Conservation (phyloP, 1,139 yeast species). For the Pichia kudriavzevii region DNA sequence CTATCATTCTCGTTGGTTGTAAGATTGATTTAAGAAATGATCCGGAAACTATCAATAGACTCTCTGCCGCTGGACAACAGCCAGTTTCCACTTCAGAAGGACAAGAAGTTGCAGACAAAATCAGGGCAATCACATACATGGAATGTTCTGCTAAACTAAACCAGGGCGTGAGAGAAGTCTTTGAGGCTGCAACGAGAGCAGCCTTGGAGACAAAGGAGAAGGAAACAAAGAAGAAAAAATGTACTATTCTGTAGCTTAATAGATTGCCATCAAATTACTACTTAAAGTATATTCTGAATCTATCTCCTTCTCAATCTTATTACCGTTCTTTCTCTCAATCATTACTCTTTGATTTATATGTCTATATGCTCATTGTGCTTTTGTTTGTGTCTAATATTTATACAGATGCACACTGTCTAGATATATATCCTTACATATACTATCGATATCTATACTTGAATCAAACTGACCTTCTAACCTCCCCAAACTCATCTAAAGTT, state of each 20-base stretch:
- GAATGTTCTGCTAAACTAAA: conserved; percentile 95
- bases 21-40: conserved; percentile 87
- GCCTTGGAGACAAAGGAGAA: conserved; percentile 61
- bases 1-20: conserved; percentile 88
- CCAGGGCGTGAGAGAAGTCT: conserved; percentile 84
- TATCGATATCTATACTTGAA: too few relatives aligned
- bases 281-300: too few relatives aligned
- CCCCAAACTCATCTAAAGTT: too few relatives aligned
- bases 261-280: too few relatives aligned
- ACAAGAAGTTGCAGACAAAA: conserved; percentile 74
- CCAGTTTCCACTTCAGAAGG: conserved; percentile 80
- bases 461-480: too few relatives aligned
- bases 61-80: conserved; percentile 65
- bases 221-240: conserved; percentile 45
- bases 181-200: conserved; percentile 89
- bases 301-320: not conserved
- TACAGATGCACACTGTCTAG: too few relatives aligned
- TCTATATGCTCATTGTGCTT: too few relatives aligned
- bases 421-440: too few relatives aligned
- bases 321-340: not conserved
- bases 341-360: too few relatives aligned
- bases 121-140: conserved; percentile 78
- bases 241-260: conserved; percentile 10
- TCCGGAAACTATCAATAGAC: conserved; percentile 64
- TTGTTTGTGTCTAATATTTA: too few relatives aligned